Evolutionary conservation across 306 rosid genomes (phyloP), one percentile per base, ranked within the genome.

Genomic region (Mimosa pudica): DNA sequence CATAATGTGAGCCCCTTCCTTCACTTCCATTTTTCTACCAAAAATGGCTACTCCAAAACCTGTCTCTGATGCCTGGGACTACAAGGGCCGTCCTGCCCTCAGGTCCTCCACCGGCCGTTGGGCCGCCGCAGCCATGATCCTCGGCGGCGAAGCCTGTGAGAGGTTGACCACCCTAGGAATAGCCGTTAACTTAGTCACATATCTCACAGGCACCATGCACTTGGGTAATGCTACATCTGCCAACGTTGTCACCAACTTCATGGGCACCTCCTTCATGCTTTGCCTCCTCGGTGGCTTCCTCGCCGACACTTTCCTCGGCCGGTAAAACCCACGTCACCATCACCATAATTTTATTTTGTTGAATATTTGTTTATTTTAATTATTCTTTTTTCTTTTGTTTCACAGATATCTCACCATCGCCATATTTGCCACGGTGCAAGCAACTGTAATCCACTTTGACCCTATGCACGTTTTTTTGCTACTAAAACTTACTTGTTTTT

Each of bases 221-320:
- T 85, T 95, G 87, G 98, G 98, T 55, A 95, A 86, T 83, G 98
- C 97, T 48, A 80, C 80, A 77, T 86, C 98, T 17, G 98, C 98
- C 77, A 95, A 89, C 70, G 85, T 84, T 2, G 98, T 92, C 86
- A 95, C 98, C 73, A 92, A 95, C 81, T 95, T 92, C 80, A 73
- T 91, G 14, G 98, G 98, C 38, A 91, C 98, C 62, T 95, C 98
- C 17, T 92, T 92, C 75, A 91, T 95, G 98, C 92, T 95, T 55
- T 95, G 95, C 79, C 78, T 95, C 63, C 87, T 95, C 20, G 98
- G 98, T 17, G 98, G 98, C 6, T 92, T 95, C 68, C 66, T 95
- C 0, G 98, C 97, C 1, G 98, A 95, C 77, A 85, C 98, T 41
- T 95, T 95, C 71, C 90, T 95, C 2, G 98, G 98, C 83, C 87